Evolutionary conservation across 768 basidiomycete species (phyloP).

Genomic region (Tephrocybe sp.): DNA sequence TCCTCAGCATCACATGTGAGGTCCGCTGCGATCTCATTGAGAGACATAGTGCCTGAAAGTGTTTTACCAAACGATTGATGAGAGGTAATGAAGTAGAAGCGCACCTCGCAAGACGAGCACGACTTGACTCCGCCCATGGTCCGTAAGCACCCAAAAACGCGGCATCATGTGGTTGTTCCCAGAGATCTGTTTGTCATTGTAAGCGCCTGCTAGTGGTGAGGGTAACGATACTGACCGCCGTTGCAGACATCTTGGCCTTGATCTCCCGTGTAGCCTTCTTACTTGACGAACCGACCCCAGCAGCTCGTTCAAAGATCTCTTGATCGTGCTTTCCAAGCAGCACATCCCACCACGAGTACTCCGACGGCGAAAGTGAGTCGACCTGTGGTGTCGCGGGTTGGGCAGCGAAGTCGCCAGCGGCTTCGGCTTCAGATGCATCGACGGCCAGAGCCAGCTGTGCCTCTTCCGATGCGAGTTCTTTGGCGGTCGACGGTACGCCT

Average conservation of each 20-base stretch:
- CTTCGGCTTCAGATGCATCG: slow-evolving; percentile 71
- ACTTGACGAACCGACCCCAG: slow-evolving; percentile 26
- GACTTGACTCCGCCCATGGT: slow-evolving; percentile 71
- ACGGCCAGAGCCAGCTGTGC: slow-evolving; percentile 64
- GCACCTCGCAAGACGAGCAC: slow-evolving; percentile 72
- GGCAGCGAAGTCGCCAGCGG: slow-evolving; percentile 39
- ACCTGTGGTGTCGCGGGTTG: slow-evolving; percentile 19
- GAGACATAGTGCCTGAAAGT: slow-evolving; percentile 70
- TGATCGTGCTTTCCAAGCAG: slow-evolving; percentile 78
- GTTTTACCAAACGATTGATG: not conserved
- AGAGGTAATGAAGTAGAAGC: slow-evolving; percentile 8
- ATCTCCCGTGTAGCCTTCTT: slow-evolving; percentile 31
- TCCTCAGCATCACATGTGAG: slow-evolving; percentile 76
- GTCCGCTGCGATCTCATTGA: slow-evolving; percentile 86
- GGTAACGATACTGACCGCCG: slow-evolving; percentile 37
- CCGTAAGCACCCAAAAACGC: slow-evolving; percentile 84
- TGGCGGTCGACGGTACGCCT: slow-evolving; percentile 28
- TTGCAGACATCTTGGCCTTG: slow-evolving; percentile 48
- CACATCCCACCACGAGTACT: slow-evolving; percentile 84
- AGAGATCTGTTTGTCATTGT: slow-evolving; percentile 37
- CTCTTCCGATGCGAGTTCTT: slow-evolving; percentile 56
- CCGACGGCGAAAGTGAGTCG: slow-evolving; percentile 17
- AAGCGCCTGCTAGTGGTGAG: not conserved
- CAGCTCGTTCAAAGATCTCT: slow-evolving; percentile 77
- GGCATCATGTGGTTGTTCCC: slow-evolving; percentile 75